A percentile compares a stretch with the other conserved stretches of the same genome.
Conservation (phyloP, 2,329 filamentous ascomycete genomes). For the Exophiala calicioides region DNA sequence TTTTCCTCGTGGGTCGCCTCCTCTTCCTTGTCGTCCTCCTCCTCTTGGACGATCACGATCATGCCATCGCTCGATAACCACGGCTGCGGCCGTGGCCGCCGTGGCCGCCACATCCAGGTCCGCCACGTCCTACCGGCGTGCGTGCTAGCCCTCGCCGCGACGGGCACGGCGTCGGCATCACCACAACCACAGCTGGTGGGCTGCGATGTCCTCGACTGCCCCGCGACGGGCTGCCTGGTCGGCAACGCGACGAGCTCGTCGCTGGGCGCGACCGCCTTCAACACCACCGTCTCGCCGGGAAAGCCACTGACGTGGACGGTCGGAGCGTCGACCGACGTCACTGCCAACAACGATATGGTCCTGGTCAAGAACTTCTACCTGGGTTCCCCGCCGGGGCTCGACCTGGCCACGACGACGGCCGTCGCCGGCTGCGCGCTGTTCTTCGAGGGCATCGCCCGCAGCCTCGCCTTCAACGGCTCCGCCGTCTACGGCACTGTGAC, state of each 20-base stretch:
- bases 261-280: conserved; percentile 20
- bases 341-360: conserved; percentile 5
- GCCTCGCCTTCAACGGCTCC: conserved; percentile 12
- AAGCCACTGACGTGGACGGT: conserved; percentile 23
- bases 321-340: conserved; percentile 1
- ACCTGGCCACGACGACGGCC: conserved; percentile 4
- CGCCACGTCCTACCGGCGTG: too few relatives aligned
- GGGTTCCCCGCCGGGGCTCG: conserved; percentile 13
- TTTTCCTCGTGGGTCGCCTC: too few relatives aligned
- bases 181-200: conserved; percentile 12
- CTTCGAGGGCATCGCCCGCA: conserved; percentile 23
- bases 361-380: conserved; percentile 24
- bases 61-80: too few relatives aligned
- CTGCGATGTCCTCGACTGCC: conserved; percentile 18
- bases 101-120: too few relatives aligned
- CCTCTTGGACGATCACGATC: too few relatives aligned
- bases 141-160: too few relatives aligned
- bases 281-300: conserved; percentile 12
- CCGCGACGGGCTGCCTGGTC: conserved; percentile 14
- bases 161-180: conserved; percentile 4
- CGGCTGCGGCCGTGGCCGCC: too few relatives aligned
- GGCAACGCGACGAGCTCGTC: conserved; percentile 20
- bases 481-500: conserved; percentile 17
- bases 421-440: conserved; percentile 21
- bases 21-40: too few relatives aligned